phyloP scores from a whole-genome alignment of 176 grass and related monocot genomes.

The Musa itinerans region DNA sequence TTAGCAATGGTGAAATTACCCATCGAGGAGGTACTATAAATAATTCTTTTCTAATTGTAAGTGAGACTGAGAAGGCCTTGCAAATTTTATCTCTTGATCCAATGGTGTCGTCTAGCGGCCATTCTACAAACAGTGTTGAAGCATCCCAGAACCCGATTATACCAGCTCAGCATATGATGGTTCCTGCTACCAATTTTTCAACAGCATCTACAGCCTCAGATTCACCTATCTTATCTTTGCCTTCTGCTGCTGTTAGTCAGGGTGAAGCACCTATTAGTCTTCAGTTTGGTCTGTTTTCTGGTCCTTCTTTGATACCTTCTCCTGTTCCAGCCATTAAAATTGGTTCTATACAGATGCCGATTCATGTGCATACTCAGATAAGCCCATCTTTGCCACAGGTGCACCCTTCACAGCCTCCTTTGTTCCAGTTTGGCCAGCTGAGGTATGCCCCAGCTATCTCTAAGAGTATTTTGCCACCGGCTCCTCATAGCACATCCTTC shows the following conservation, averaged over 20 bases:
- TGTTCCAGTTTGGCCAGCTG: constrained; percentile 92
- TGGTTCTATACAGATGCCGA: constrained; percentile 98
- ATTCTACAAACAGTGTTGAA: constrained; percentile 25
- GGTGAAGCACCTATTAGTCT: constrained; percentile 56
- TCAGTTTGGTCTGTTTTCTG: constrained; percentile 92
- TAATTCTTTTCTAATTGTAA: constrained; percentile 28
- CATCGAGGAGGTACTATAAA: constrained; percentile 6
- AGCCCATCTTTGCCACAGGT: constrained; percentile 48
- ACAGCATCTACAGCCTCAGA: constrained; percentile 35
- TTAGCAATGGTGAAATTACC: constrained; percentile 19
- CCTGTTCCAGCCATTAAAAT: constrained; percentile 89
- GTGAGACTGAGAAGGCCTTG: constrained; percentile 52
- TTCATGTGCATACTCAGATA: constrained; percentile 72
- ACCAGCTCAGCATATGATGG: constrained; percentile 16
- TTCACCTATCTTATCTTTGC: constrained; percentile 33
- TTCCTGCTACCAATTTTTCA: constrained; percentile 38
- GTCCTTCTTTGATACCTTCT: constrained; percentile 87
- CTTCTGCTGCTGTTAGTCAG: constrained; percentile 32
- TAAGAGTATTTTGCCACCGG: constrained; percentile 27
- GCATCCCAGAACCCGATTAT: constrained; percentile 20
- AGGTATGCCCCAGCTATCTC: constrained; percentile 49
- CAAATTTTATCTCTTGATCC: constrained; percentile 53
- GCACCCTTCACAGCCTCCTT: constrained; percentile 46
- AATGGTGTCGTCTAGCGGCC: constrained; percentile 15
- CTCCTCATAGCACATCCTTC: constrained; percentile 36